Percentiles rank a stretch among this genome's conserved stretches.
phyloP scores from a whole-genome alignment of 495 filamentous ascomycete genomes.

The Penicillium paradoxum region DNA sequence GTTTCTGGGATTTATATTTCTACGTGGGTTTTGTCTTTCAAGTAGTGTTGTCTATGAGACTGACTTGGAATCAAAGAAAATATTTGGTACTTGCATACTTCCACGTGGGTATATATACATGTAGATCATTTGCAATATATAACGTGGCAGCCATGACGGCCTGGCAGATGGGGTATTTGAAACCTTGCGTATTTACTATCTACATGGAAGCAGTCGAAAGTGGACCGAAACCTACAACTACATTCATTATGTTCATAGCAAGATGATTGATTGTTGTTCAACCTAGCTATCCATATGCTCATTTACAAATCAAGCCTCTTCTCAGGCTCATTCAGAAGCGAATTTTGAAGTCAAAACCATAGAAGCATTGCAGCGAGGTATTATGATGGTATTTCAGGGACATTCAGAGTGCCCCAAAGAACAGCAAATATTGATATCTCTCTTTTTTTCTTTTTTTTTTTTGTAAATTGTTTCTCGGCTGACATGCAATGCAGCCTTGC shows the following conservation, averaged over 20 bases:
- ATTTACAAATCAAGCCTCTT: background rate
- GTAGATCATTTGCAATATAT: too few relatives aligned
- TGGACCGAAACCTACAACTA: background rate
- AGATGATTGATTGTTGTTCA: background rate
- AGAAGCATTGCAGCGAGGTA: background rate
- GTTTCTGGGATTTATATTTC: too few relatives aligned
- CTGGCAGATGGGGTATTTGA: too few relatives aligned
- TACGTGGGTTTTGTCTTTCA: too few relatives aligned
- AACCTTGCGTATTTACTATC: too few relatives aligned
- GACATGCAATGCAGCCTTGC: background rate
- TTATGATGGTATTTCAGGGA: background rate
- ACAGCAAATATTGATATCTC: background rate
- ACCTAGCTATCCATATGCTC: background rate
- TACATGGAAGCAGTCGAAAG: too few relatives aligned
- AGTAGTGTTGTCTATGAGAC: too few relatives aligned
- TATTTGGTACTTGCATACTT: too few relatives aligned
- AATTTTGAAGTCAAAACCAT: slow-evolving; percentile 1
- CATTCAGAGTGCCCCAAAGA: background rate
- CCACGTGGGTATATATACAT: too few relatives aligned
- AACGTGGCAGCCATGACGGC: too few relatives aligned
- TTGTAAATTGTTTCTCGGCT: background rate
- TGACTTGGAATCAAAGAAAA: too few relatives aligned
- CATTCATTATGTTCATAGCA: background rate
- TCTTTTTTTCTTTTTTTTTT: background rate
- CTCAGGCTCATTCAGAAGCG: background rate